These are phyloP conservation scores for Botrytis elliptica DNA, from an alignment of 2,329 filamentous ascomycete genomes.

Conservation along the genomic window DNA sequence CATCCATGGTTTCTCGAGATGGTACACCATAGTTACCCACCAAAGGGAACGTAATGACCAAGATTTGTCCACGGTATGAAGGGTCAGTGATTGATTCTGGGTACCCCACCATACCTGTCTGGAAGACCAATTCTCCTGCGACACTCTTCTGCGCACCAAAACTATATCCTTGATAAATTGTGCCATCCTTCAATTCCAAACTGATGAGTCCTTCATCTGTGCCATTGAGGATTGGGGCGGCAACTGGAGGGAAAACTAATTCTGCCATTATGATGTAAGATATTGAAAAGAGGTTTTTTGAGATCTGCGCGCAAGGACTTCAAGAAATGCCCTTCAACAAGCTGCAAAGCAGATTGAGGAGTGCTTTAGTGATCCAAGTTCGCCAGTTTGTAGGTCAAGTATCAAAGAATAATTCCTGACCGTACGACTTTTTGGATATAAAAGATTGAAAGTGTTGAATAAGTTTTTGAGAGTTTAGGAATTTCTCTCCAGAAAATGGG, in stretches of 20 bases:
- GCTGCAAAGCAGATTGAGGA: constrained; percentile 27
- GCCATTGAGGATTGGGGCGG: constrained; percentile 29
- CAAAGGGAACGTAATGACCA: constrained; percentile 93
- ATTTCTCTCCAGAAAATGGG: constrained; percentile 6
- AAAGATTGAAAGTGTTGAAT: constrained; percentile 2
- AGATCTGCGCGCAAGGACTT: constrained; percentile 3
- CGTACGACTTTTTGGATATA: neutral
- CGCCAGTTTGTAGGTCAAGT: constrained; percentile 18
- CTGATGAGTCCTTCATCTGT: constrained; percentile 65
- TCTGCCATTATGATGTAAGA: constrained; percentile 23
- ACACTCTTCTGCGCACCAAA: constrained; percentile 95
- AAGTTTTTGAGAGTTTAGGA: neutral
- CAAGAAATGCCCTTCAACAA: constrained; percentile 24
- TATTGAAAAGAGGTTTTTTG: neutral
- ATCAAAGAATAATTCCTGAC: neutral
- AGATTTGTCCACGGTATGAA: constrained; percentile 87
- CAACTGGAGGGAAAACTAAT: constrained; percentile 30
- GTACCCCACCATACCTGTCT: constrained; percentile 99
- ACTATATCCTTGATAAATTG: constrained; percentile 89
- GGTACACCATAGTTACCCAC: constrained; percentile 98
- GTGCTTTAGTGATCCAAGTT: constrained; percentile 17
- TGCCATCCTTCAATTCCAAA: constrained; percentile 91
- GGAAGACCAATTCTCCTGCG: constrained; percentile 96
- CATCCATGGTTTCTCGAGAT: constrained; percentile 78
- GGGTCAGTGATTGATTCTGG: constrained; percentile 89